Evolutionary conservation across 257 asterid species (phyloP).

Genomic region (Solanum dulcamara): DNA sequence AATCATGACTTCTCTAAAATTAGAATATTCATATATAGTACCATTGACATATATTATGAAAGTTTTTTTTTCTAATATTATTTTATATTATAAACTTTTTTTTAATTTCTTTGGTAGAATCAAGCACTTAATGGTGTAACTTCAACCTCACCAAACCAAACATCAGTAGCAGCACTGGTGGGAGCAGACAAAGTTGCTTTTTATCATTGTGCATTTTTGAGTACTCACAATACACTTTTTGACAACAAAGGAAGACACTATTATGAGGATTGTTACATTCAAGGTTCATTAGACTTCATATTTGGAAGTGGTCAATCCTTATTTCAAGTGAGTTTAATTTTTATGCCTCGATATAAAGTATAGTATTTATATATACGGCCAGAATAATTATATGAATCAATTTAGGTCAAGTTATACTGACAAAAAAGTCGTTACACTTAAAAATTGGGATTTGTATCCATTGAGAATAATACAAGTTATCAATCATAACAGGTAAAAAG

Average conservation of each 20-base stretch:
- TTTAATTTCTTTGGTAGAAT: constrained; percentile 23
- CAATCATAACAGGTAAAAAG: not conserved
- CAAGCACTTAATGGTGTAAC: constrained; percentile 29
- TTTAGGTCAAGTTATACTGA: not conserved
- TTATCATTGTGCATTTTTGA: constrained; percentile 59
- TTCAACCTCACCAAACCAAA: constrained; percentile 21
- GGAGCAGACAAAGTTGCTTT: constrained; percentile 65
- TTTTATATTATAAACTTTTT: not conserved
- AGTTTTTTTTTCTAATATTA: not conserved
- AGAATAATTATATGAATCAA: not conserved
- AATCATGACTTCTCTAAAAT: not conserved
- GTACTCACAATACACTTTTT: constrained; percentile 65
- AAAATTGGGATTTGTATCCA: no score
- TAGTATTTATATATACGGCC: not conserved
- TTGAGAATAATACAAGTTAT: not conserved
- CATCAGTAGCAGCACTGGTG: constrained; percentile 62
- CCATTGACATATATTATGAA: not conserved
- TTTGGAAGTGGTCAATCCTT: constrained; percentile 66
- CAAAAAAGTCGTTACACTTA: not conserved
- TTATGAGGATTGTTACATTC: constrained; percentile 59
- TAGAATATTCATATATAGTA: not conserved
- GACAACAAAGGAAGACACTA: constrained; percentile 72
- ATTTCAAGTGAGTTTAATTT: constrained; percentile 36
- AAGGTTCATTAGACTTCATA: constrained; percentile 67
- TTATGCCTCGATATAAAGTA: not conserved